A percentile compares a stretch with the other conserved stretches of the same genome.
These are phyloP conservation scores for Candida chauliodis DNA, from an alignment of 805 yeast genomes.

Conservation along the genomic window DNA sequence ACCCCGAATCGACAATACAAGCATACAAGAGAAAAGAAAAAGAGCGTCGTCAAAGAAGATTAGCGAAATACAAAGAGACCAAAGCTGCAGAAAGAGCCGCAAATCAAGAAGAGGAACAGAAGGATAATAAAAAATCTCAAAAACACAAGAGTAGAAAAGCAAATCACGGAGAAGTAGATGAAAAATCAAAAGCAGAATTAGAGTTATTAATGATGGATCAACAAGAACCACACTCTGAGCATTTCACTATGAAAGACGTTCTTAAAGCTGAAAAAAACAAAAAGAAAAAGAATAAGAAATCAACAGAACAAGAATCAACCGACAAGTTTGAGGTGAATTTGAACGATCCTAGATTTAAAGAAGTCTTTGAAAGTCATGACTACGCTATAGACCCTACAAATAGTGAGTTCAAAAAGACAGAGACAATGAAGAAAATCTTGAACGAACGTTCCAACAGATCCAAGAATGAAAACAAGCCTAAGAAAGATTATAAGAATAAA, in stretches of 20 bases:
- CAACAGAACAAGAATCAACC: slow-evolving; percentile 46
- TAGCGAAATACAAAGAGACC: slow-evolving; percentile 66
- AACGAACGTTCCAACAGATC: slow-evolving; percentile 64
- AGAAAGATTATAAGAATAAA: slow-evolving; percentile 1
- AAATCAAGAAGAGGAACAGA: slow-evolving; percentile 13
- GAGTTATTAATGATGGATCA: slow-evolving; percentile 73
- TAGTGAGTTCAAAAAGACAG: slow-evolving; percentile 85
- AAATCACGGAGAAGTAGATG: slow-evolving; percentile 16
- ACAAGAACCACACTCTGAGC: slow-evolving; percentile 47
- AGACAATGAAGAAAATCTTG: slow-evolving; percentile 80
- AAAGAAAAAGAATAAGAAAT: slow-evolving; percentile 43
- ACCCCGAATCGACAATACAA: slow-evolving; percentile 72
- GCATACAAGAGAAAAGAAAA: slow-evolving; percentile 83
- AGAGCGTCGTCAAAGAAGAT: slow-evolving; percentile 84
- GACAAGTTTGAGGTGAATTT: slow-evolving; percentile 65
- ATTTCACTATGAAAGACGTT: slow-evolving; percentile 77
- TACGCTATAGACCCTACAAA: slow-evolving; percentile 92
- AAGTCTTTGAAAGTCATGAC: slow-evolving; percentile 82
- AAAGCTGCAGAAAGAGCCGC: slow-evolving; percentile 39
- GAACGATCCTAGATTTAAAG: slow-evolving; percentile 82
- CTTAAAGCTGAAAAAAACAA: slow-evolving; percentile 69
- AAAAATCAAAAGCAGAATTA: slow-evolving; percentile 54
- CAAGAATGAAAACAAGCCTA: slow-evolving; percentile 4
- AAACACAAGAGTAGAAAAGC: slow-evolving; percentile 21
- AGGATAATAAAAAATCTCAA: slow-evolving; percentile 10